Conservation (phyloP, 2,329 filamentous ascomycete species). For the Lomentospora prolificans region DNA sequence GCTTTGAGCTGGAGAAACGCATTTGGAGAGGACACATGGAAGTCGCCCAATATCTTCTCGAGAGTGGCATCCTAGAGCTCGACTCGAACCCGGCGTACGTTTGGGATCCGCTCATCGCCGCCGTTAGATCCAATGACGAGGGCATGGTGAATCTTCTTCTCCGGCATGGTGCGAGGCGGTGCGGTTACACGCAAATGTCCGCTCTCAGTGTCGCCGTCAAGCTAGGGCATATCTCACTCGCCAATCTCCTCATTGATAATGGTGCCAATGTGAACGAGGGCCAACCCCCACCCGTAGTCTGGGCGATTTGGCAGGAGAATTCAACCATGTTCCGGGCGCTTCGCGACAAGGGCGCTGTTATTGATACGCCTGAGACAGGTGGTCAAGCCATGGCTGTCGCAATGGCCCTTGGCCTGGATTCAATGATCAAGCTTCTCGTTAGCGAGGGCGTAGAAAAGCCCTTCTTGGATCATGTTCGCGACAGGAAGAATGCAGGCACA, state of each 20-base stretch:
- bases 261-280: neutral
- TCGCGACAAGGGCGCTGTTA: neutral
- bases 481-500: too few relatives aligned
- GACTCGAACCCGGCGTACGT: too few relatives aligned
- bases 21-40: too few relatives aligned
- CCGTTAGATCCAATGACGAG: neutral
- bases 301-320: neutral
- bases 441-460: neutral
- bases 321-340: neutral
- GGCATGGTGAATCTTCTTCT: neutral
- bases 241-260: neutral
- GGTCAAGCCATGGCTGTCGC: neutral
- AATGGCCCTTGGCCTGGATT: neutral
- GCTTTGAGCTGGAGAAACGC: too few relatives aligned
- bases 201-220: neutral
- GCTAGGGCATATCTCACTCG: neutral
- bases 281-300: neutral
- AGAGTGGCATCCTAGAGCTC: too few relatives aligned
- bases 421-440: neutral
- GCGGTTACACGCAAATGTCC: neutral
- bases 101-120: too few relatives aligned
- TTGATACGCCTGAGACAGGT: neutral
- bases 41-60: too few relatives aligned
- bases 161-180: neutral
- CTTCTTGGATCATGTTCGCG: neutral